Conservation (phyloP, 345 rosid genomes). For the Aquilaria yunnanensis region DNA sequence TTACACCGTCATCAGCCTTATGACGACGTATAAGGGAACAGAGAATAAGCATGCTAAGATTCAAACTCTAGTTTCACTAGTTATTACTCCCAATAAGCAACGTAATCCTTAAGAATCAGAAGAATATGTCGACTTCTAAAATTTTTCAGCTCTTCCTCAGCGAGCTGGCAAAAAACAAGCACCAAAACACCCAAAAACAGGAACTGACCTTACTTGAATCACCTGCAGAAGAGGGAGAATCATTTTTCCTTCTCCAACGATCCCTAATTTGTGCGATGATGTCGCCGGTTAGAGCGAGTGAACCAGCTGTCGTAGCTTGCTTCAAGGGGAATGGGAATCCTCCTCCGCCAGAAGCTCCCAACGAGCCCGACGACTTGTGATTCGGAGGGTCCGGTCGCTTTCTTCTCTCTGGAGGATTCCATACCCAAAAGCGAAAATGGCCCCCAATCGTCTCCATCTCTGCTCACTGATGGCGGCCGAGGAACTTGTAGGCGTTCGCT, state of each 20-base stretch:
- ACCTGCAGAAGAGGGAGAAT: slow-evolving; percentile 18
- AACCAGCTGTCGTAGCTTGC: slow-evolving; percentile 76
- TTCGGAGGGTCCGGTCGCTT: slow-evolving; percentile 27
- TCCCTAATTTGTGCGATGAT: slow-evolving; percentile 61
- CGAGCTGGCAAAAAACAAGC: slow-evolving; percentile 3
- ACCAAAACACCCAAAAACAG: slow-evolving; percentile 3
- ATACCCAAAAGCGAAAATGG: slow-evolving; percentile 51
- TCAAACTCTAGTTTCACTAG: too few relatives aligned
- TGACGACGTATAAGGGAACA: too few relatives aligned
- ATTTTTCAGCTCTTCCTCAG: slow-evolving; percentile 1
- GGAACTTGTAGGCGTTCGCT: too few relatives aligned
- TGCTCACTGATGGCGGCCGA: background rate
- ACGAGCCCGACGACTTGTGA: slow-evolving; percentile 48
- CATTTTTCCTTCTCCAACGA: slow-evolving; percentile 36
- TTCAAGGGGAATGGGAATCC: slow-evolving; percentile 68
- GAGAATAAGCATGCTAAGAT: too few relatives aligned
- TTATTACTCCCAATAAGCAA: too few relatives aligned
- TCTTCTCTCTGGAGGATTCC: slow-evolving; percentile 29
- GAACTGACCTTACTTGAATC: slow-evolving; percentile 22
- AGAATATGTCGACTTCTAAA: background rate
- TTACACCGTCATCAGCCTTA: too few relatives aligned
- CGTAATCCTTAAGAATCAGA: too few relatives aligned
- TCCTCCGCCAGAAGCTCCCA: slow-evolving; percentile 23
- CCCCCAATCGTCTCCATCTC: slow-evolving; percentile 57
- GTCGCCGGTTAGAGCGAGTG: slow-evolving; percentile 77